Base-by-base conservation (phyloP, 495 filamentous ascomycete genomes). In the Pseudomonodictys pantanalensis region DNA sequence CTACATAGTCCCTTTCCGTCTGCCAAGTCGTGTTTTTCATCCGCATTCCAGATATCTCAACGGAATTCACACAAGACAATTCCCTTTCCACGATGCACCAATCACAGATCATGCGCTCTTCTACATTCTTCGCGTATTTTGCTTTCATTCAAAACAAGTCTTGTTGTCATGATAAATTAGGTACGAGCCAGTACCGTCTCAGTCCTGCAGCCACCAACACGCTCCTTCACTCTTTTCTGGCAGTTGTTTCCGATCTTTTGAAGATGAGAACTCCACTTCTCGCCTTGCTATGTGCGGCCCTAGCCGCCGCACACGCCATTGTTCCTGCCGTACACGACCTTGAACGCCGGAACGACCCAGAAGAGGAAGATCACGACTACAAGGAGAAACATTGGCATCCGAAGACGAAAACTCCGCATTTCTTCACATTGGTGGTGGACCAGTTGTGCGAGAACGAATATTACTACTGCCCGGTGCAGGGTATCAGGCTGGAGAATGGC, bases 351-450 rank as follows among this genome's bases (percentile, higher is more conserved):
- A 7, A 20, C 41, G 18, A 45, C 41, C 10, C 10, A 20, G 7
- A 9, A 11, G 6, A 49, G 5, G 18, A 24, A 49, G 18, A 10
- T 18, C 18, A 49, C 46, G 46, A 49, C 10, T 28, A 49, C 18
- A 18, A 20, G 6, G 15, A 12, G 15, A 12, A 17, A 4, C 5
- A 42, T 15, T 58, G 33, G 30, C 28, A 29, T 10, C 49, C 49
- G 15, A 61, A 54, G 20, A 54, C 49, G 7, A 47, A 55, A 29
- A 48, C 35, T 24, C 58, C 58, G 26, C 52, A 56, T n/a, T 42
- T 56, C 45, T 56, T 56, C 52, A 15, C 30, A 9, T 17, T 56
- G 3, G 18, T 28, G 12, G 29, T 62, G n/a, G 29, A 38, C 29
- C 7, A 11, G 26, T 18, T 17, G 9, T 11, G 17, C 5, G 30